Base-by-base conservation (phyloP, 106 monocot genomes). In the Dioscorea alata region DNA sequence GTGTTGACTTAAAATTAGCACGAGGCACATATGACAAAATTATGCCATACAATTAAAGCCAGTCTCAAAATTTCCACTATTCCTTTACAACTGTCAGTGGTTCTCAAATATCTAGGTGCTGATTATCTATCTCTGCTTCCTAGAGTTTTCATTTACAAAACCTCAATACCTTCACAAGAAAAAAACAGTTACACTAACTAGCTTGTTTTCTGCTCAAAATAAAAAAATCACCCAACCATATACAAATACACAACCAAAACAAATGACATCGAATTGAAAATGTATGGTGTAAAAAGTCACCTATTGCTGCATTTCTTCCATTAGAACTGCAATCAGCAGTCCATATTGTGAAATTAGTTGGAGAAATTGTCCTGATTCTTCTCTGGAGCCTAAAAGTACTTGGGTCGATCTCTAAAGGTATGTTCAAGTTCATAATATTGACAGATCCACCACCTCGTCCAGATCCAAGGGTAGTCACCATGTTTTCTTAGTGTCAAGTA, bases 391-490 rank as follows among this genome's bases (percentile, higher is more conserved):
- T 28, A 28, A 28, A 28, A 28, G 3, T 28, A 65, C 59, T 31
- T 48, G 48, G 8, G 20, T 24, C 22, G 32, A 76, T 66, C 69
- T 87, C 78, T 35, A 83, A 28, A 60, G 86, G 61, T 20, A 74
- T 67, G 21, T 54, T 80, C 8, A 91, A 75, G 77, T 92, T 82
- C 51, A 86, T 49, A 75, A 84, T 50, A 73, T 78, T 70, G 20
- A 96, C 66, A 65, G 75, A 79, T 32, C 88, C 94, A 68, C 85
- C 78, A 68, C 73, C 72, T 48, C 9, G 63, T 62, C 88, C 86
- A 15, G 81, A 88, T 53, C 95, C 95, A 71, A 96, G 86, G 60
- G 92, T 86, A 4, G 86, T 84, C 71, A 96, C 76, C 88, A 86
- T 96, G 88, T 89, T 68, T 82, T 74, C 56, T 24, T 57, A 33